Base-by-base conservation (phyloP, 805 yeast species). In the Cyberlindnera japonica region DNA sequence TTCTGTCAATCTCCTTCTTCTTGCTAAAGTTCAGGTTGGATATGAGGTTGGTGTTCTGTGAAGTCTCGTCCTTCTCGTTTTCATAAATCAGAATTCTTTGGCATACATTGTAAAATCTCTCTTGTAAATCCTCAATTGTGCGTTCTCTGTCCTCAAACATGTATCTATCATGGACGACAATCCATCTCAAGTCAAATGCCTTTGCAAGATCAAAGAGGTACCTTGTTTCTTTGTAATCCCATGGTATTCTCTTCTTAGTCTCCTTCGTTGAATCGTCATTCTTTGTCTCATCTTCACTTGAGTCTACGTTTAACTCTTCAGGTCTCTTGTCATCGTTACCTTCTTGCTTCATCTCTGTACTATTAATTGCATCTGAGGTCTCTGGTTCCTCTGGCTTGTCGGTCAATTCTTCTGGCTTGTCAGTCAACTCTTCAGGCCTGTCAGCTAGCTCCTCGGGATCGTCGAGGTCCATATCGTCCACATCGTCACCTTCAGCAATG, bases 191-290 rank as follows among this genome's bases (percentile, higher is more conserved):
- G 56, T 58, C 73, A 52, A 57, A 78, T 41, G 64, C 71, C 47
- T 62, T 68, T 58, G 84, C 85, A 14, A 86, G 64, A 2, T 80
- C 83, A 59, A 91, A 89, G n/a, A 93, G 64, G 47, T 84, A 79
- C 27, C 67, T 66, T 0, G 96, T 86, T 60, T 93, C 97, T 35
- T 80, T 81, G 48, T 72, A 84, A 3, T 75, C 64, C 96, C 97
- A 89, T 9, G 61, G 65, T 2, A 11, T 26, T 17, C 14, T 38
- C 24, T 22, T 31, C 24, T 16, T 58, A 6, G 17, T n/a, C 31
- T 28, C 31, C 31, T 22, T 11, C 11, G 24, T 22, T 8, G 24
- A 9, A 8, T 22, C 24, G 8, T 11, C 24, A 22, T 22, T 11
- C 24, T 22, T 22, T 22, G 14, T 13, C 12, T 33, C 23, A 20